phyloP scores from a whole-genome alignment of 164 flowering plant genomes.

The Vitis labrusca region DNA sequence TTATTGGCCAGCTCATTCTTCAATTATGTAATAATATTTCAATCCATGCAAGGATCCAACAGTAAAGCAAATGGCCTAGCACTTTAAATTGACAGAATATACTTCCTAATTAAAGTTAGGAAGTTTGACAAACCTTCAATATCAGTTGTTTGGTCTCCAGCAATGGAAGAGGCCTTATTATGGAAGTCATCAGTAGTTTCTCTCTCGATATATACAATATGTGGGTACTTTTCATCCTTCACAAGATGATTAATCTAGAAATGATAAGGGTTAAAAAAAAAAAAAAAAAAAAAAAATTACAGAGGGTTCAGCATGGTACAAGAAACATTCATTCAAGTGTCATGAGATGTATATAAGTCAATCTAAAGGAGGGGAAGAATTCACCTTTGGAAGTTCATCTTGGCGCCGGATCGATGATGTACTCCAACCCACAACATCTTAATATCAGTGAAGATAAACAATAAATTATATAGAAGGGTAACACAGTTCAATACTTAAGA shows the following conservation, averaged over 20 bases:
- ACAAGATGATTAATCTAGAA: constrained; percentile 62
- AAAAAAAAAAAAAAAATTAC: constrained; percentile 1
- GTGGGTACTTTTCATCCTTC: constrained; percentile 67
- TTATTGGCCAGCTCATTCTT: not conserved
- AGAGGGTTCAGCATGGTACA: not conserved
- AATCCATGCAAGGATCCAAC: not conserved
- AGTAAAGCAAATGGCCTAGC: not conserved
- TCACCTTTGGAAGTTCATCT: constrained; percentile 85
- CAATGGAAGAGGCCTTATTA: constrained; percentile 20
- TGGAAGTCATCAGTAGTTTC: constrained; percentile 19
- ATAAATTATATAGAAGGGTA: not conserved
- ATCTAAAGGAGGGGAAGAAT: not conserved
- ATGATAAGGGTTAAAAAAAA: not conserved
- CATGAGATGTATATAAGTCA: not conserved
- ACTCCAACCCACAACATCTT: constrained; percentile 98
- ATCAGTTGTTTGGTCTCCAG: constrained; percentile 33
- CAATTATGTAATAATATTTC: not conserved
- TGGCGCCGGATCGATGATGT: constrained; percentile 93
- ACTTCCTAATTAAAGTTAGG: not conserved
- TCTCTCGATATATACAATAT: constrained; percentile 62
- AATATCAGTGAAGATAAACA: constrained; percentile 33
- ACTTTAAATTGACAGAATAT: not conserved
- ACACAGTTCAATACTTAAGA: not conserved
- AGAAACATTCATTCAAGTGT: not conserved
- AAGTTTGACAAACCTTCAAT: constrained; percentile 65